These are phyloP conservation scores for Fusarium cyanostomum DNA, from an alignment of 2,329 filamentous ascomycete species.

Conservation along the genomic window DNA sequence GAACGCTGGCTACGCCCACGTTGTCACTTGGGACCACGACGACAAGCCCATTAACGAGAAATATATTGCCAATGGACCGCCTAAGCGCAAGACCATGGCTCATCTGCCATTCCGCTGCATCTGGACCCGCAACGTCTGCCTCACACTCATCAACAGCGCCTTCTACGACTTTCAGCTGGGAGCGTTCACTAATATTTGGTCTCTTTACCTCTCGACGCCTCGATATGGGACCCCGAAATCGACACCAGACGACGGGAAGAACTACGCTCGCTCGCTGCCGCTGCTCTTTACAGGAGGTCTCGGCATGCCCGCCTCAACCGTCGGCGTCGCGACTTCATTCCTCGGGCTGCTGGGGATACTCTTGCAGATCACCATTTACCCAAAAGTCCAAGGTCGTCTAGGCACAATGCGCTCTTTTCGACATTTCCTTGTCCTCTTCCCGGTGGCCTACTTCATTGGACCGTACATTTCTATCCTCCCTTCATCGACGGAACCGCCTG, in stretches of 20 bases:
- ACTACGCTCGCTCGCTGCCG: constrained; percentile 49
- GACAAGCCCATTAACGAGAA: constrained; percentile 24
- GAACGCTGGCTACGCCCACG: constrained; percentile 45
- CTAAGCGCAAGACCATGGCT: constrained; percentile 19
- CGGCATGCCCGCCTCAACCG: constrained; percentile 71
- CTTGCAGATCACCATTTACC: constrained; percentile 75
- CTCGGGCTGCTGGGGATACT: constrained; percentile 75
- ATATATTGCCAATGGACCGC: background rate
- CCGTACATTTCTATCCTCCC: constrained; percentile 69
- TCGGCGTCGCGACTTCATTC: constrained; percentile 75
- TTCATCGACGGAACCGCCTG: constrained; percentile 21
- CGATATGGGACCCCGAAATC: constrained; percentile 52
- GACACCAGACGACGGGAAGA: constrained; percentile 42
- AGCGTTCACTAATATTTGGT: constrained; percentile 75
- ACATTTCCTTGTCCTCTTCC: constrained; percentile 72
- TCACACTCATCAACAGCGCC: constrained; percentile 69
- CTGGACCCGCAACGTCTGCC: constrained; percentile 59
- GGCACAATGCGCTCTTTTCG: constrained; percentile 75
- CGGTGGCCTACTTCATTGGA: constrained; percentile 72
- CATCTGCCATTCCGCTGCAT: constrained; percentile 53
- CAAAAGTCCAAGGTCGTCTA: constrained; percentile 68
- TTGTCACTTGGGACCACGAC: constrained; percentile 35
- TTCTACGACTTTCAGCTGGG: constrained; percentile 77
- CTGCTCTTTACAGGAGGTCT: constrained; percentile 72
- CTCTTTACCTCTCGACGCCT: constrained; percentile 74